phyloP scores from a whole-genome alignment of 345 rosid species.

The Salix brachista region DNA sequence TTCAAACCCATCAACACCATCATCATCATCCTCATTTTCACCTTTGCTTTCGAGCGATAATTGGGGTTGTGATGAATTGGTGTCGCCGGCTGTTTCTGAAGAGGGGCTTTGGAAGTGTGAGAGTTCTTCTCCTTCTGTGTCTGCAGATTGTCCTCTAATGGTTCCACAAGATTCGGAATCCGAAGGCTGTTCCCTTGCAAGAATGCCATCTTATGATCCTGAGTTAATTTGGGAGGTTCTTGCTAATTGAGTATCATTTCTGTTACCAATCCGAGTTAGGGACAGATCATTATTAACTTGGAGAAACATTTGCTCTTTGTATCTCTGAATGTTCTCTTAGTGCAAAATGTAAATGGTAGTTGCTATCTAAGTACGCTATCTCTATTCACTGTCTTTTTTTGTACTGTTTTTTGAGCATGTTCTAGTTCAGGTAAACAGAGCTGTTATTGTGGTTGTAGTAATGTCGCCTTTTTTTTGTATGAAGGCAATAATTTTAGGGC shows the following conservation, averaged over 20 bases:
- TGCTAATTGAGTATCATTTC: slow-evolving; percentile 42
- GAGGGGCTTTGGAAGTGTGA: slow-evolving; percentile 49
- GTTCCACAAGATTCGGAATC: slow-evolving; percentile 32
- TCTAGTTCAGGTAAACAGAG: background rate
- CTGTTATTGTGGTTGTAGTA: background rate
- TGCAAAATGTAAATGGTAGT: slow-evolving; percentile 10
- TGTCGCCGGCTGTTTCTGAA: slow-evolving; percentile 36
- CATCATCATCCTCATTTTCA: slow-evolving; percentile 32
- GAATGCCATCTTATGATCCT: slow-evolving; percentile 85
- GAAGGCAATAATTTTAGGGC: slow-evolving; percentile 4
- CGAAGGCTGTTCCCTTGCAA: slow-evolving; percentile 62
- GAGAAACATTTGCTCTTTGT: background rate
- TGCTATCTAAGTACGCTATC: background rate
- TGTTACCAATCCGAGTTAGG: background rate
- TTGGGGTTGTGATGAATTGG: slow-evolving; percentile 34
- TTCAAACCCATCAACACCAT: slow-evolving; percentile 26
- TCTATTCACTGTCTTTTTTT: background rate
- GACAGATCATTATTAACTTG: background rate
- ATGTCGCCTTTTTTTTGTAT: background rate
- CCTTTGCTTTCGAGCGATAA: slow-evolving; percentile 38
- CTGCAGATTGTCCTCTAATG: slow-evolving; percentile 26
- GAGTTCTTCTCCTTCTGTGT: slow-evolving; percentile 46
- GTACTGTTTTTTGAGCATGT: background rate
- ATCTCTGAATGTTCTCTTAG: background rate
- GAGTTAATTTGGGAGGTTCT: slow-evolving; percentile 93